Evolutionary conservation across 140 eudicot species (phyloP), one percentile per base, ranked within the genome.

Genomic region (Artemisia princeps): DNA sequence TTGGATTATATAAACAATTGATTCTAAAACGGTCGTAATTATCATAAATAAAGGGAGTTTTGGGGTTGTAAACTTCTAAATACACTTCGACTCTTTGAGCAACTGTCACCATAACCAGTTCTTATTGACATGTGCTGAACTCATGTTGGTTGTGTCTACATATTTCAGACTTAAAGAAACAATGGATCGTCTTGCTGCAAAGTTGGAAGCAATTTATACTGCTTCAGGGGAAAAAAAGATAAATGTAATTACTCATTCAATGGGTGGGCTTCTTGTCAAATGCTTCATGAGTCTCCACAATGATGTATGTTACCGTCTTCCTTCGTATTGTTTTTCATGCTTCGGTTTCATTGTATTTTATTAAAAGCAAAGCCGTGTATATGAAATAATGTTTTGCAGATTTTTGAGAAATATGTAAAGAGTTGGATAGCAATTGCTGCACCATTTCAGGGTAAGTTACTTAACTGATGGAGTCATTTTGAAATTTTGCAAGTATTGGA

Each of bases 351-450:
- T 55, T 60, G 1, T 20, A 2, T 69, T 17, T 40, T 23, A 15
- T 22, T 19, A 23, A 16, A 24, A 3, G 33, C 10, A 10, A 61
- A 52, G 13, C 11, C 20, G 3, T 17, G 11, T 44, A 73, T 76
- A 45, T 65, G 51, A 24, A 61, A 48, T 64, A 40, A 49, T 54
- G 10, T 65, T 65, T 24, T 80, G 79, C 79, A 94, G 99, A 74
- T 82, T 37, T 94, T 89, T 88, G 96, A 94, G 86, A 89, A 86
- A 72, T 94, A 88, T 60, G 90, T 94, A 48, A 88, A 94, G 81
- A 94, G 70, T 53, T 94, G 99, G 99, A 94, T 94, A 65, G 99
- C 99, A 65, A 86, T 94, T 76, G 82, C 96, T 51, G 94, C 96
- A 30, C 99, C 99, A 49, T 94, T 94, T 65, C 95, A 75, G 71